These are phyloP conservation scores for Trichocladium antarcticum DNA, from an alignment of 495 filamentous ascomycete species.

Conservation along the genomic window DNA sequence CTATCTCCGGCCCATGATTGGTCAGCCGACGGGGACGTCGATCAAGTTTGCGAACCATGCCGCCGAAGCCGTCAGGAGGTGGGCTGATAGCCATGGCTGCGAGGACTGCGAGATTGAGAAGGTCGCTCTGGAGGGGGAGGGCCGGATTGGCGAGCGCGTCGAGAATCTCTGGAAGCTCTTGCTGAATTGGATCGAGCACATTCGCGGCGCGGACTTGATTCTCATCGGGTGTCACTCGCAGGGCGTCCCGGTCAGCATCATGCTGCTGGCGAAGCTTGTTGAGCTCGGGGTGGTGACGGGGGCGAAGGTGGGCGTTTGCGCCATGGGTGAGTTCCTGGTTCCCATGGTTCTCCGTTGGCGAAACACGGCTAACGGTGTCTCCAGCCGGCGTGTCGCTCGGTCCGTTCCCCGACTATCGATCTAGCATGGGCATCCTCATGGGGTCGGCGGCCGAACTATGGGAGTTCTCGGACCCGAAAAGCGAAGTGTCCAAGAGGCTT, in stretches of 20 bases:
- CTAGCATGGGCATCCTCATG: slow-evolving; percentile 61
- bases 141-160: slow-evolving; percentile 82
- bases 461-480: slow-evolving; percentile 72
- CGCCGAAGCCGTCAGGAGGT: slow-evolving; percentile 70
- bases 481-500: slow-evolving; percentile 71
- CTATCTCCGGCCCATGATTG: slow-evolving; percentile 72
- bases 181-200: slow-evolving; percentile 88
- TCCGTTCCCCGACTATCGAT: slow-evolving; percentile 79
- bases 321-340: slow-evolving; percentile 48
- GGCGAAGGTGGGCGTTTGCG: slow-evolving; percentile 67
- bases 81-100: slow-evolving; percentile 58
- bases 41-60: slow-evolving; percentile 85
- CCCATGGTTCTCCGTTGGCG: neutral
- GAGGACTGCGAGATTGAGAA: slow-evolving; percentile 66
- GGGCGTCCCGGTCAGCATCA: slow-evolving; percentile 85
- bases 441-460: slow-evolving; percentile 86
- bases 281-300: slow-evolving; percentile 60
- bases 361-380: neutral
- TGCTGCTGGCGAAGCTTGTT: slow-evolving; percentile 87
- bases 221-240: slow-evolving; percentile 88
- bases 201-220: slow-evolving; percentile 78
- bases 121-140: slow-evolving; percentile 92
- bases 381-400: slow-evolving; percentile 83
- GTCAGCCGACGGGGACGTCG: slow-evolving; percentile 91
- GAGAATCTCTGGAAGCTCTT: slow-evolving; percentile 88